Conservation (phyloP, 768 basidiomycete genomes). For the Multifurca ochricompacta region DNA sequence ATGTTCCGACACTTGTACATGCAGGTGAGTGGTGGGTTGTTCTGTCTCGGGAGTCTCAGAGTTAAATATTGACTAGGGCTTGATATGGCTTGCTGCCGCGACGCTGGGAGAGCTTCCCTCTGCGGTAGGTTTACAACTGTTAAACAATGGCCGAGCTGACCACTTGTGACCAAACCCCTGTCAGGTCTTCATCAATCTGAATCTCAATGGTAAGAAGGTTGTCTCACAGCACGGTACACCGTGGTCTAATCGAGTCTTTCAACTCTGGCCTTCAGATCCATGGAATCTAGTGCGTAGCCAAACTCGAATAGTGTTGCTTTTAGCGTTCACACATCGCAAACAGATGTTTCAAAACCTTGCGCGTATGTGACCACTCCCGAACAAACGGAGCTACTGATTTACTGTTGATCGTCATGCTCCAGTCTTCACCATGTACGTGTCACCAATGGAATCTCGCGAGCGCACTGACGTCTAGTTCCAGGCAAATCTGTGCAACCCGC, state of each 20-base stretch:
- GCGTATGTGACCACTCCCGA: background rate
- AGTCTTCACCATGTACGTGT: slow-evolving; percentile 2
- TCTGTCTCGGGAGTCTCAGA: background rate
- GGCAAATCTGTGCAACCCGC: slow-evolving; percentile 8
- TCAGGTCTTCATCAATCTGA: slow-evolving; percentile 9
- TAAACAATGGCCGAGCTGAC: background rate
- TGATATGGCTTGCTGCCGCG: slow-evolving; percentile 3
- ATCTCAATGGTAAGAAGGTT: slow-evolving; percentile 5
- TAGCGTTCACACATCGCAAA: background rate
- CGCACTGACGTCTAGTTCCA: background rate
- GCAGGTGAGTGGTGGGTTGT: background rate
- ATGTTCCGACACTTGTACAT: background rate
- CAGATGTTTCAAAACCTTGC: slow-evolving; percentile 12
- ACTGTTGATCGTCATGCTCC: background rate
- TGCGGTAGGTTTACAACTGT: background rate
- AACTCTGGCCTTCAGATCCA: background rate
- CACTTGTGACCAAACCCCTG: background rate
- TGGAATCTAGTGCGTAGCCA: slow-evolving; percentile 4
- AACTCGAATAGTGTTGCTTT: background rate
- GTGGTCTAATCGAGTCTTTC: background rate
- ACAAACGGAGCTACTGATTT: background rate
- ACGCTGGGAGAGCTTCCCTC: slow-evolving; percentile 1
- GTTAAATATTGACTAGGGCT: slow-evolving; percentile 5
- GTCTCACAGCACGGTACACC: background rate
- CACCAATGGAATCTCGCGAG: background rate